phyloP scores from a whole-genome alignment of 768 basidiomycete genomes.

The Chiua virens region DNA sequence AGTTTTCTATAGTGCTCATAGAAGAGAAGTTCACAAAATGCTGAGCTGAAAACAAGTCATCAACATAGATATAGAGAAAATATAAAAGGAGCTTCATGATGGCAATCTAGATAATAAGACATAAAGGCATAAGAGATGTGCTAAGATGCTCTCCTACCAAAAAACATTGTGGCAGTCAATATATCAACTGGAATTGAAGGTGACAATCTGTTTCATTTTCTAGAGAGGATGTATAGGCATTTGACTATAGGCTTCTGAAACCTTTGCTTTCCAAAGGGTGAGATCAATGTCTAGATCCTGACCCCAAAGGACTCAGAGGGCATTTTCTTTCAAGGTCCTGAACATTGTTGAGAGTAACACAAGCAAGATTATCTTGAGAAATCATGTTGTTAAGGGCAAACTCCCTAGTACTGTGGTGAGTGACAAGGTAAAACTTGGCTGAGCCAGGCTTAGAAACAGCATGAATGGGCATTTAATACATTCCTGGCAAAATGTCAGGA shows the following conservation, averaged over 20 bases:
- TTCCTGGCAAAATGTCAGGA: conserved; percentile 34
- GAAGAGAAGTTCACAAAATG: accelerated
- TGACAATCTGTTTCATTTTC: conserved; percentile 42
- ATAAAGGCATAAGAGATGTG: conserved; percentile 33
- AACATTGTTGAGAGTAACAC: conserved; percentile 35
- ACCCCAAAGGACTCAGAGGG: accelerated
- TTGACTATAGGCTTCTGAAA: conserved; percentile 35
- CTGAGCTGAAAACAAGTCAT: conserved; percentile 24
- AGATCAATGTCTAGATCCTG: background rate
- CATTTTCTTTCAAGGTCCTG: conserved; percentile 31
- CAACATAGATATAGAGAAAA: conserved; percentile 25
- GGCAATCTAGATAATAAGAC: conserved; percentile 31
- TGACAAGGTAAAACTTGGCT: conserved; percentile 36
- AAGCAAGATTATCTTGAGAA: conserved; percentile 13
- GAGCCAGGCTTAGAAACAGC: conserved; percentile 44
- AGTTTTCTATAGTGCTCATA: background rate
- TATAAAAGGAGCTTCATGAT: conserved; percentile 14
- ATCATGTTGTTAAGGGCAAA: conserved; percentile 37
- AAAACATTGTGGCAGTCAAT: conserved; percentile 30
- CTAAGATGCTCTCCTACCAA: conserved; percentile 17
- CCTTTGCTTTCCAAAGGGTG: conserved; percentile 36
- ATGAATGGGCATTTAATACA: conserved; percentile 41
- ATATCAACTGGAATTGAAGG: conserved; percentile 6
- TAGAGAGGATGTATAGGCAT: conserved; percentile 39
- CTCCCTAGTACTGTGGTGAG: conserved; percentile 37